Conservation (phyloP, 2,329 filamentous ascomycete species). For the Colletotrichum orbiculare region DNA sequence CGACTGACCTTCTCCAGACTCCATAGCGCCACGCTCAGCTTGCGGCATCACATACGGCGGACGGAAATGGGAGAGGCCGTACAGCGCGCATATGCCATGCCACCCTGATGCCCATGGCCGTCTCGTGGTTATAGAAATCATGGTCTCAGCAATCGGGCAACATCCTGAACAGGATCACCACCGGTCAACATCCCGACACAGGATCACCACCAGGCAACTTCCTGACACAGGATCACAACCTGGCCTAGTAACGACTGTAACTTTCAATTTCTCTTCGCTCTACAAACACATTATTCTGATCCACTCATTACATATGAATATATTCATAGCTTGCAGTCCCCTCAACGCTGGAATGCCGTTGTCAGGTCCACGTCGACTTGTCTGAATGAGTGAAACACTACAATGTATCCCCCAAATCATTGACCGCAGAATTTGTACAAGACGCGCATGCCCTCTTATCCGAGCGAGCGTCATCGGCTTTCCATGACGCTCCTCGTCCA, state of each 20-base stretch:
- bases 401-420: conserved; percentile 14
- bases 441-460: conserved; percentile 11
- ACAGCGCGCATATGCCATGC: no score
- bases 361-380: conserved; percentile 22
- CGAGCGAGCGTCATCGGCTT: conserved; percentile 12
- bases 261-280: conserved; percentile 30
- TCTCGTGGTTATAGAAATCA: no score
- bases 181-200: no score
- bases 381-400: conserved; percentile 34
- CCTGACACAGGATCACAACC: background rate
- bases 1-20: no score
- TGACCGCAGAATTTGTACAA: conserved; percentile 28
- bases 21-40: no score
- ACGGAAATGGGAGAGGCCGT: no score
- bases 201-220: background rate
- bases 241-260: conserved; percentile 32
- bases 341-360: conserved; percentile 20
- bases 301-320: conserved; percentile 34
- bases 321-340: conserved; percentile 25
- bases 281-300: conserved; percentile 31
- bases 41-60: no score
- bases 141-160: no score
- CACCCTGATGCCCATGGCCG: no score
- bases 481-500: background rate
- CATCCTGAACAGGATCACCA: no score